These are phyloP conservation scores for Termitomyces sp. DNA, from an alignment of 768 basidiomycete genomes.

Conservation along the genomic window DNA sequence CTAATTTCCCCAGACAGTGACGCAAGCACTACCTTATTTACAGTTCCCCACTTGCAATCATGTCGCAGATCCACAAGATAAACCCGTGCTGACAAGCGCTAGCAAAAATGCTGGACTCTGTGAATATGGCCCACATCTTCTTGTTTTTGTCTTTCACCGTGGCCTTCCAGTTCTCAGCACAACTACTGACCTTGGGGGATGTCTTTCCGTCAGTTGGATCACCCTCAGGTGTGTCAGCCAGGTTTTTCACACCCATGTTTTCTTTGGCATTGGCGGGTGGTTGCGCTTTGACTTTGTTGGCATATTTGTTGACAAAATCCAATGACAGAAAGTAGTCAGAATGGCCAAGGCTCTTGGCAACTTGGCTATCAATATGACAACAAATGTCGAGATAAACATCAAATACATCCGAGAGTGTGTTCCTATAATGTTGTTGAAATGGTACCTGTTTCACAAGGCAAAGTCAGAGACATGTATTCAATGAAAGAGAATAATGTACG, in stretches of 20 bases:
- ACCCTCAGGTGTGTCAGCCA: slow-evolving; percentile 1
- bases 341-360: slow-evolving; percentile 21
- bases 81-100: too few species aligned
- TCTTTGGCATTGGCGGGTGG: neutral
- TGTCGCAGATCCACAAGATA: too few species aligned
- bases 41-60: too few species aligned
- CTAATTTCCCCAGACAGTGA: too few species aligned
- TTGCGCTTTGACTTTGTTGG: slow-evolving; percentile 24
- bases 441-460: slow-evolving; percentile 1
- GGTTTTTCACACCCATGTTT: neutral
- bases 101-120: too few species aligned
- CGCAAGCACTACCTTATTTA: too few species aligned
- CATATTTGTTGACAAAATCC: slow-evolving; percentile 18
- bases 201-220: slow-evolving; percentile 1
- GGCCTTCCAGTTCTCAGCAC: slow-evolving; percentile 30
- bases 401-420: slow-evolving; percentile 26
- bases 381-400: slow-evolving; percentile 27
- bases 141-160: slow-evolving; percentile 18
- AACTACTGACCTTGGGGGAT: neutral
- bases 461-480: neutral
- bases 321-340: slow-evolving; percentile 23
- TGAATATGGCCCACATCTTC: too few species aligned
- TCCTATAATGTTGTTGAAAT: slow-evolving; percentile 18
- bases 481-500: neutral
- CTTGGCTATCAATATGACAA: slow-evolving; percentile 12